Percentiles rank a stretch among this genome's conserved stretches.
phyloP scores from a whole-genome alignment of 495 filamentous ascomycete genomes.

The Lineolata rhizophorae region DNA sequence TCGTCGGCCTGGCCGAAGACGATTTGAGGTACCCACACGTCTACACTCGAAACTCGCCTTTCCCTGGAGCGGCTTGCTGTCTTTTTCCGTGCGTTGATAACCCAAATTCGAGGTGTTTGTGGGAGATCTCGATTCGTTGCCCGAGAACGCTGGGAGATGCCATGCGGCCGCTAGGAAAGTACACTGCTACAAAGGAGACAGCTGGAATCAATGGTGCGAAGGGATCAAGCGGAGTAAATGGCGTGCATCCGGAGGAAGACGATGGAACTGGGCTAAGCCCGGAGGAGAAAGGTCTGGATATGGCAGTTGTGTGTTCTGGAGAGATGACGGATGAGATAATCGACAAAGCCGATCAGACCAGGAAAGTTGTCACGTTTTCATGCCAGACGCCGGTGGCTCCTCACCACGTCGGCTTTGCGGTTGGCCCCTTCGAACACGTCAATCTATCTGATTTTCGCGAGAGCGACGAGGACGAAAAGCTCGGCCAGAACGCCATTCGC shows the following conservation, averaged over 20 bases:
- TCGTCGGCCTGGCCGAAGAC: constrained; percentile 58
- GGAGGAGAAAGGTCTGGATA: constrained; percentile 67
- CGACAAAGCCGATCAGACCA: constrained; percentile 47
- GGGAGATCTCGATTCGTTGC: constrained; percentile 72
- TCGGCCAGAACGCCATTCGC: constrained; percentile 62
- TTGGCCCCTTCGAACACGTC: constrained; percentile 86
- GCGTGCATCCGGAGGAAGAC: constrained; percentile 3
- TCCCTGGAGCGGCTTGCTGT: constrained; percentile 57
- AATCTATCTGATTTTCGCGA: constrained; percentile 77
- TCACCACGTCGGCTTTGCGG: constrained; percentile 73
- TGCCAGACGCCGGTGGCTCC: constrained; percentile 47
- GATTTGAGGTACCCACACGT: constrained; percentile 74
- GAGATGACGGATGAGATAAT: constrained; percentile 58
- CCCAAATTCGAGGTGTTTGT: constrained; percentile 50
- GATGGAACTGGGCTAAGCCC: constrained; percentile 20
- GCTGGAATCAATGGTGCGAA: constrained; percentile 1
- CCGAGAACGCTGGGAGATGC: constrained; percentile 70
- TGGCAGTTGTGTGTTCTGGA: constrained; percentile 77
- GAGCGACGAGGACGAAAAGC: constrained; percentile 72
- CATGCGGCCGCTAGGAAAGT: constrained; percentile 20
- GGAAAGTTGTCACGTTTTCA: constrained; percentile 67
- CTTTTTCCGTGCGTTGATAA: constrained; percentile 90
- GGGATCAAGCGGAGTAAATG: constrained; percentile 2
- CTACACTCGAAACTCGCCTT: constrained; percentile 62
- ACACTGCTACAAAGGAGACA: too few relatives aligned